A percentile compares a stretch with the other conserved stretches of the same genome.
phyloP scores from a whole-genome alignment of 495 filamentous ascomycete genomes.

The Platismatia glauca region DNA sequence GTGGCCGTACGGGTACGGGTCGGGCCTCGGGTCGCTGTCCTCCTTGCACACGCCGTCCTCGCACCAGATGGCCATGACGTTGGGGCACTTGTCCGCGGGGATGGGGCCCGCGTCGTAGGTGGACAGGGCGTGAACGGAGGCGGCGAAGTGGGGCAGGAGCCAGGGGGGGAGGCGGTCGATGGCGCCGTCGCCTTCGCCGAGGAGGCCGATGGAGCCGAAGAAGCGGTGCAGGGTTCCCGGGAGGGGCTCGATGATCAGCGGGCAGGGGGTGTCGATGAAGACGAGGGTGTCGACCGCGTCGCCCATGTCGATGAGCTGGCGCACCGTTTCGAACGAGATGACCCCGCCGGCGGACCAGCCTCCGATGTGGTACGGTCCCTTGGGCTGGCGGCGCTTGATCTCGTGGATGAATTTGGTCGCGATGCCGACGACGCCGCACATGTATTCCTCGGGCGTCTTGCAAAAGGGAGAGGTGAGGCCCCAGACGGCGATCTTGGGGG shows the following conservation, averaged over 20 bases:
- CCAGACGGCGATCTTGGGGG: constrained; percentile 46
- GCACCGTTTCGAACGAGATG: constrained; percentile 74
- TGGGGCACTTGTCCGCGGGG: constrained; percentile 42
- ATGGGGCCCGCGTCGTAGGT: constrained; percentile 59
- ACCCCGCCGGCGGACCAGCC: constrained; percentile 86
- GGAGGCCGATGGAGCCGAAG: constrained; percentile 71
- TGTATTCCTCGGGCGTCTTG: constrained; percentile 49
- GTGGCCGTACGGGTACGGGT: constrained; percentile 61
- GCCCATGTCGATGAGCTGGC: constrained; percentile 56
- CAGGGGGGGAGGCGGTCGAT: constrained; percentile 58
- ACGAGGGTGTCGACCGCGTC: constrained; percentile 67
- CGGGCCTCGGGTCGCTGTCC: constrained; percentile 58
- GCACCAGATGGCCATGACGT: constrained; percentile 67
- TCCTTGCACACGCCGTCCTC: constrained; percentile 71
- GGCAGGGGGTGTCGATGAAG: constrained; percentile 73
- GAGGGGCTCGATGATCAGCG: constrained; percentile 68
- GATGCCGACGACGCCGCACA: constrained; percentile 46
- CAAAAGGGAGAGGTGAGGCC: constrained; percentile 61
- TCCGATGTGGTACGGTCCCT: constrained; percentile 59
- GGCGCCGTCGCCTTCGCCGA: constrained; percentile 51
- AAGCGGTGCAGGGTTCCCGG: constrained; percentile 67
- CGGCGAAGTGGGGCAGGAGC: constrained; percentile 77
- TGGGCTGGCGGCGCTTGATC: constrained; percentile 64
- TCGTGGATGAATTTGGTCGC: constrained; percentile 52
- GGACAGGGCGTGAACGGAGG: constrained; percentile 64